A percentile compares a stretch with the other conserved stretches of the same genome.
These are phyloP conservation scores for Capsicum baccatum DNA, from an alignment of 257 asterid genomes.

Conservation along the genomic window DNA sequence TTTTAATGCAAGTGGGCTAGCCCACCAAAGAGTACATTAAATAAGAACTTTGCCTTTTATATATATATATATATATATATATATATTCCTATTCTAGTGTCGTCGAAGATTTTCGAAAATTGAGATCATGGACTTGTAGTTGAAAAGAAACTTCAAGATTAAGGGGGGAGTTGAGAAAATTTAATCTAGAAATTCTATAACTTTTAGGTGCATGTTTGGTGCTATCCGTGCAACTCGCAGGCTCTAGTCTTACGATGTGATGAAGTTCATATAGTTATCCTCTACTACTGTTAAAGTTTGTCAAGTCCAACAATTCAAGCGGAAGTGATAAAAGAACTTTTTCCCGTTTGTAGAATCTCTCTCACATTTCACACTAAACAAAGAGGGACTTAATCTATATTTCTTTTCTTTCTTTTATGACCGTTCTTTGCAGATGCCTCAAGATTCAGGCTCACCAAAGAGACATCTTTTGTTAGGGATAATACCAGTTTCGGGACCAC, in stretches of 20 bases:
- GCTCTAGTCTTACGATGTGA: not conserved
- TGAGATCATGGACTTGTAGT: constrained; percentile 2
- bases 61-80: too few relatives aligned
- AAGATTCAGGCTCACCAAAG: constrained; percentile 90
- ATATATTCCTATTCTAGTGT: too few relatives aligned
- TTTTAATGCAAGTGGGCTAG: too few relatives aligned
- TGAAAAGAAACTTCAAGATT: not conserved
- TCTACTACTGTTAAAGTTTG: not conserved
- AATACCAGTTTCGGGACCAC: constrained; percentile 72
- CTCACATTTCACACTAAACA: not conserved
- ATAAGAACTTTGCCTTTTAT: not conserved
- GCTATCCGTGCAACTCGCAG: not conserved
- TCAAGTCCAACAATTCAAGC: not conserved
- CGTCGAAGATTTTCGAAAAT: not conserved
- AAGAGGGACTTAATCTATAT: not conserved
- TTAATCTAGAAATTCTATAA: not conserved
- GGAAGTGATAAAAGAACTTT: not conserved
- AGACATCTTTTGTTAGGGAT: constrained; percentile 88
- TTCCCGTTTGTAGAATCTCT: not conserved
- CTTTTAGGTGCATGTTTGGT: constrained; percentile 5
- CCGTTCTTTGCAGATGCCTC: constrained; percentile 59
- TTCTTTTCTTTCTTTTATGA: constrained; percentile 22
- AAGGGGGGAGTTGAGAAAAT: constrained; percentile 16
- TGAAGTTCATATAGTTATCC: constrained; percentile 5
- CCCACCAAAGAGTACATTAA: not conserved